Conservation (phyloP, 2,329 filamentous ascomycete genomes). For the Colletotrichum sp. region DNA sequence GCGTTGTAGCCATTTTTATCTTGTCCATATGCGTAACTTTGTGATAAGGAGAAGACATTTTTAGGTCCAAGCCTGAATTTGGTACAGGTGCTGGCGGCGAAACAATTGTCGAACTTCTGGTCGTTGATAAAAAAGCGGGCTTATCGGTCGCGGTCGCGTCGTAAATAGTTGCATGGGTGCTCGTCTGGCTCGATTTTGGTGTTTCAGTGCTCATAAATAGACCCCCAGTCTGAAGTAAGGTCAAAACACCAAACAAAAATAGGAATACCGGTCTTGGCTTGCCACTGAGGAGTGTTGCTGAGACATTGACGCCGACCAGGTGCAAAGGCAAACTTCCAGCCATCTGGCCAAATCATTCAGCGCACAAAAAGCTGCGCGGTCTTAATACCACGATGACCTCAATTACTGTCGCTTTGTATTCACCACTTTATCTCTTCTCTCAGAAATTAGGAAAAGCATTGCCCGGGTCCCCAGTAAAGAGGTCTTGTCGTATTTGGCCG, state of each 20-base stretch:
- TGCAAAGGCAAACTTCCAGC: background rate
- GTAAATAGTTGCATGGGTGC: background rate
- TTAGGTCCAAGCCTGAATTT: background rate
- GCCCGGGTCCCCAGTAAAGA: no score
- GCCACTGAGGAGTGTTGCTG: background rate
- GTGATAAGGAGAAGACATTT: background rate
- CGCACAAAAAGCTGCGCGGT: background rate
- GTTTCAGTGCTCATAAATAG: background rate
- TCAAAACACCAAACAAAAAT: background rate
- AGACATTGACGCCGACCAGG: background rate
- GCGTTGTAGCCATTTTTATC: background rate
- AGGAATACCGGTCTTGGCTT: background rate
- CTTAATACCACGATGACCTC: no score
- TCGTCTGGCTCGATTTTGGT: background rate
- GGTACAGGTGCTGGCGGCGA: background rate
- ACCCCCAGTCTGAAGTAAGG: background rate
- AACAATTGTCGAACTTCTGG: background rate
- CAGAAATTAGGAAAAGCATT: no score
- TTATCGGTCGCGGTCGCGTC: background rate
- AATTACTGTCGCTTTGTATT: no score
- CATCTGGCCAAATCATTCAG: background rate
- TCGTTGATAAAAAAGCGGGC: background rate
- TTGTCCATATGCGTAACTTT: fast-evolving
- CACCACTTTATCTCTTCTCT: no score
- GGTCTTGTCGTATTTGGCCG: no score